Percentiles rank a stretch among this genome's conserved stretches.
phyloP scores from a whole-genome alignment of 257 asterid genomes.

The Ehretia macrophylla region DNA sequence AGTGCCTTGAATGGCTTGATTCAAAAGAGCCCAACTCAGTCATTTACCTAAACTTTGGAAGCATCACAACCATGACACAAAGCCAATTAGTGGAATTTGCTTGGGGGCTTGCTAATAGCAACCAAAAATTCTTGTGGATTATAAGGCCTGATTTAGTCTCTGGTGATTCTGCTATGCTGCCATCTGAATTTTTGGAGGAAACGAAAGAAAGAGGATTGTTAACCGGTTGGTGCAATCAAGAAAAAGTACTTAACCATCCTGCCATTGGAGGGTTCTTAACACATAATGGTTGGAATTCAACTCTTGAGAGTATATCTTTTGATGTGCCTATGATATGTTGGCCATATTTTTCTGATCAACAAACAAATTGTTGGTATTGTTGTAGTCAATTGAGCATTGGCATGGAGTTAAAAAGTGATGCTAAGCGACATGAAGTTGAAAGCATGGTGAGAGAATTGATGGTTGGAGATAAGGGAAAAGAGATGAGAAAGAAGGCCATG shows the following conservation, averaged over 20 bases:
- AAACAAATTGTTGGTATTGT: slow-evolving; percentile 45
- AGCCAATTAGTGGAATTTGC: slow-evolving; percentile 48
- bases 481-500: slow-evolving; percentile 27
- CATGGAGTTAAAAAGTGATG: slow-evolving; percentile 42
- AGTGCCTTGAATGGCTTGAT: slow-evolving; percentile 54
- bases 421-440: slow-evolving; percentile 42
- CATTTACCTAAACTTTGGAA: slow-evolving; percentile 42
- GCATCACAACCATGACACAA: slow-evolving; percentile 39
- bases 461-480: slow-evolving; percentile 32
- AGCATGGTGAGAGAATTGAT: slow-evolving; percentile 31
- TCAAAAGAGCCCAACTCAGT: slow-evolving; percentile 30
- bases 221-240: slow-evolving; percentile 54
- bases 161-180: slow-evolving; percentile 23
- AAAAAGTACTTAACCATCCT: slow-evolving; percentile 43
- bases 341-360: slow-evolving; percentile 64
- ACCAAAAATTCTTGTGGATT: slow-evolving; percentile 42
- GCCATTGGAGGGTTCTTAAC: slow-evolving; percentile 54
- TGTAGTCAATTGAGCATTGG: slow-evolving; percentile 40
- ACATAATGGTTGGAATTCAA: slow-evolving; percentile 59
- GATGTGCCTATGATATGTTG: slow-evolving; percentile 63
- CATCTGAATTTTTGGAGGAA: slow-evolving; percentile 27
- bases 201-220: slow-evolving; percentile 32
- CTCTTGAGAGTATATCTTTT: slow-evolving; percentile 30
- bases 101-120: slow-evolving; percentile 51
- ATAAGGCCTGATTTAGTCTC: slow-evolving; percentile 50